Conservation (phyloP, 371 early-diverging fungal genomes). For the Chytridiales sp. region DNA sequence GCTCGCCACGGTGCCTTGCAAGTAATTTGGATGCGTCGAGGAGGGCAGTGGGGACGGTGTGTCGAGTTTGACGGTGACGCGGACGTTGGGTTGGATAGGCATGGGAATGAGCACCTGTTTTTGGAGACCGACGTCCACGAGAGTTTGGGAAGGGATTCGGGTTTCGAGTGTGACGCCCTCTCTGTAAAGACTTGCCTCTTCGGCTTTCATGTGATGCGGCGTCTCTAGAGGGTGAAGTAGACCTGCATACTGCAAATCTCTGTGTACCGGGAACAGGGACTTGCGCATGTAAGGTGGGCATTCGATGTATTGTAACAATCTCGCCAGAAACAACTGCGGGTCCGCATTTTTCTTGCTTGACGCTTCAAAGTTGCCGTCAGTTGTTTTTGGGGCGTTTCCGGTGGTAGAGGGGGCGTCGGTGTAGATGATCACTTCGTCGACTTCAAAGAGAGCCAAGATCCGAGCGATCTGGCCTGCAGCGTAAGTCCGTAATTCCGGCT, state of each 20-base stretch:
- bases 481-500: conserved; percentile 69
- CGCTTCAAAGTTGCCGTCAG: conserved; percentile 30
- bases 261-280: conserved; percentile 64
- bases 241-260: conserved; percentile 71
- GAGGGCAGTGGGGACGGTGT: conserved; percentile 25
- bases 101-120: conserved; percentile 47
- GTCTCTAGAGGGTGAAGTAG: conserved; percentile 69
- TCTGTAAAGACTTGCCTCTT: conserved; percentile 60
- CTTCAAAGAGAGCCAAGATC: conserved; percentile 59
- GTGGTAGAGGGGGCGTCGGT: conserved; percentile 31
- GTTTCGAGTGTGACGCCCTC: conserved; percentile 64
- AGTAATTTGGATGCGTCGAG: background rate
- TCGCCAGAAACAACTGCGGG: conserved; percentile 61
- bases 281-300: conserved; percentile 72
- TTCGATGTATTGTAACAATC: conserved; percentile 67
- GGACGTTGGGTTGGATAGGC: conserved; percentile 57
- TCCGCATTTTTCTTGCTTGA: conserved; percentile 40
- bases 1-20: conserved; percentile 63
- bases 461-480: conserved; percentile 74
- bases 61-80: conserved; percentile 69
- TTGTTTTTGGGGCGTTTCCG: conserved; percentile 5
- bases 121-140: conserved; percentile 66
- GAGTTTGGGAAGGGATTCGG: conserved; percentile 43
- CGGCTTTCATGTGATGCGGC: conserved; percentile 68
- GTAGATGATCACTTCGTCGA: conserved; percentile 73